These are phyloP conservation scores for Lizonia empirigonia DNA, from an alignment of 2,329 filamentous ascomycete species.

Conservation along the genomic window DNA sequence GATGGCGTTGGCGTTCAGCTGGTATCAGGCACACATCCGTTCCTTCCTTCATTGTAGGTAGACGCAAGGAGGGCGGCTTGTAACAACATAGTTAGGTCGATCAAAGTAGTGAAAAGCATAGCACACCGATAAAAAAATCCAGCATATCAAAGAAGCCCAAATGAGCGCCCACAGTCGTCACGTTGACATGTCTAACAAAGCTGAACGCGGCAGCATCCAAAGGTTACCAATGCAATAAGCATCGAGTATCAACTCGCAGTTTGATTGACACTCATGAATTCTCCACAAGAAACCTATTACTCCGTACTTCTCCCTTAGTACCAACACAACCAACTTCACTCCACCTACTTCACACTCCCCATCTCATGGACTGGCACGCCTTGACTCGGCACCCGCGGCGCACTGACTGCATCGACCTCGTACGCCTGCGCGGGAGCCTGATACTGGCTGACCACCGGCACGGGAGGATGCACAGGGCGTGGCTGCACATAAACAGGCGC, in stretches of 20 bases:
- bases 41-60: constrained; percentile 9
- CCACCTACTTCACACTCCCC: constrained; percentile 4
- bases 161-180: too few species aligned
- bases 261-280: too few species aligned
- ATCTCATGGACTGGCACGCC: constrained; percentile 28
- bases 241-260: too few species aligned
- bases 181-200: too few species aligned
- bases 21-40: constrained; percentile 8
- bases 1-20: constrained; percentile 14
- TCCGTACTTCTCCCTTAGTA: too few species aligned
- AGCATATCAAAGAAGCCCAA: too few species aligned
- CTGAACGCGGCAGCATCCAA: too few species aligned
- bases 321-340: background rate
- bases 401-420: constrained; percentile 29
- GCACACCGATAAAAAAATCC: too few species aligned
- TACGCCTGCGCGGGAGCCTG: constrained; percentile 17
- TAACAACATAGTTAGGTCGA: constrained; percentile 8
- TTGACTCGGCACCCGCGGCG: constrained; percentile 9
- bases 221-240: too few species aligned
- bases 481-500: constrained; percentile 33
- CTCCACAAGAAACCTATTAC: too few species aligned
- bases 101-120: background rate
- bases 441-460: constrained; percentile 16
- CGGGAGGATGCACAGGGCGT: constrained; percentile 3
- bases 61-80: constrained; percentile 4